phyloP scores from a whole-genome alignment of 345 rosid genomes.

The Eucalyptus pauciflora region DNA sequence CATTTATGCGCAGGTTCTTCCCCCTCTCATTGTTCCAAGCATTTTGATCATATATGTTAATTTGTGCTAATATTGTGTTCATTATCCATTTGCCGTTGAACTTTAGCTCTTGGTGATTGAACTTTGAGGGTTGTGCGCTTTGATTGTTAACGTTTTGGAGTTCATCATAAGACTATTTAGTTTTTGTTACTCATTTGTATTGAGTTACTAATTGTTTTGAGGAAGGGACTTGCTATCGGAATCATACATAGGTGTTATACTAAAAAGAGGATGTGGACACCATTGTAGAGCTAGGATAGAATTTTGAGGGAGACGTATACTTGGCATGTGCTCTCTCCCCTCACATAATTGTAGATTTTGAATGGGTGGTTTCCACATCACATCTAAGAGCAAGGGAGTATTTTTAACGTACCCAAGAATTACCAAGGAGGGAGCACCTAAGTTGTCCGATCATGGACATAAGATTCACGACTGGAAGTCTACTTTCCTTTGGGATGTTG shows the following conservation, averaged over 20 bases:
- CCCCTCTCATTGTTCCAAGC: background rate
- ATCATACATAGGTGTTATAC: background rate
- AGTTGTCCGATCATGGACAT: background rate
- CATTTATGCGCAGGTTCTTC: conserved; percentile 68
- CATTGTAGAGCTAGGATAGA: background rate
- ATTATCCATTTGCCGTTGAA: background rate
- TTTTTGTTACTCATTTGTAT: background rate
- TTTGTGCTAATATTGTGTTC: background rate
- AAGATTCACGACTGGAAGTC: background rate
- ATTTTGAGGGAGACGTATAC: background rate
- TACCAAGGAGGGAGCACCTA: background rate
- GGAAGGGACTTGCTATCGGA: background rate
- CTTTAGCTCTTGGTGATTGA: background rate
- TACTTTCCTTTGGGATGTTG: background rate
- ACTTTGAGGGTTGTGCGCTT: background rate
- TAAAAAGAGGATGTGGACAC: background rate
- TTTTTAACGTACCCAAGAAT: background rate
- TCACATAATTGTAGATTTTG: background rate
- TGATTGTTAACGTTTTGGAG: background rate
- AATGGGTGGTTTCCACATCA: background rate
- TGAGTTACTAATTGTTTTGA: background rate
- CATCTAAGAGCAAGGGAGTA: background rate
- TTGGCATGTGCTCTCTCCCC: background rate
- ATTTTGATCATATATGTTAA: background rate
- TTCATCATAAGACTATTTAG: background rate